Evolutionary conservation across 2,329 filamentous ascomycete genomes (phyloP).

Genomic region (Orbilia brochopaga): DNA sequence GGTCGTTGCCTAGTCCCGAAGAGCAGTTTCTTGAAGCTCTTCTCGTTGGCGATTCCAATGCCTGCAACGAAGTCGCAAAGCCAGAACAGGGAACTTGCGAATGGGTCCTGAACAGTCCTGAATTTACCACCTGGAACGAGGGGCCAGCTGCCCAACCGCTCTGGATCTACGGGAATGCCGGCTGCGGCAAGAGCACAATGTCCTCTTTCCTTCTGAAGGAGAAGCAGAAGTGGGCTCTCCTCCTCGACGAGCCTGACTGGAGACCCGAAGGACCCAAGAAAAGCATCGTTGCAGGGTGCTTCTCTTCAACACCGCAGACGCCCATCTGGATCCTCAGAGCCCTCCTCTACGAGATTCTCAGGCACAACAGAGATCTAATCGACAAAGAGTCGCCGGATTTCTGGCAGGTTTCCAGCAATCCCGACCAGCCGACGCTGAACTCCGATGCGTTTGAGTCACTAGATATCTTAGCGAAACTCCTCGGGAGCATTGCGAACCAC

Average conservation of each 20-base stretch:
- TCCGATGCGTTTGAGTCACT: too few species aligned
- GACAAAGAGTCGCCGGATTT: constrained; percentile 8
- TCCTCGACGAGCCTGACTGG: not conserved
- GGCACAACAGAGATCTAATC: constrained; percentile 15
- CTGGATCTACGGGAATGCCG: constrained; percentile 15
- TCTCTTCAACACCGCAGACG: constrained; percentile 4
- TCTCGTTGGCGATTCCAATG: too few species aligned
- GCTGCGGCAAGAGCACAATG: constrained; percentile 18
- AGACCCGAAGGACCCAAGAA: constrained; percentile 3
- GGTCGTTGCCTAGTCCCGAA: too few species aligned
- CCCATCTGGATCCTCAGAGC: constrained; percentile 17
- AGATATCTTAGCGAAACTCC: too few species aligned
- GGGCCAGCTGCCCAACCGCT: not conserved
- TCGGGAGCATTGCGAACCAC: too few species aligned
- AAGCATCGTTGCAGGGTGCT: constrained; percentile 9
- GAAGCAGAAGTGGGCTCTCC: not conserved
- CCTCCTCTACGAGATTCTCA: constrained; percentile 13
- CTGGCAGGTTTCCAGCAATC: not conserved
- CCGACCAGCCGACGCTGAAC: too few species aligned
- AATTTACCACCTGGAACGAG: too few species aligned
- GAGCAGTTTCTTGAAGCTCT: too few species aligned
- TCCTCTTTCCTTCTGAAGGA: constrained; percentile 11
- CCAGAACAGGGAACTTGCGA: too few species aligned
- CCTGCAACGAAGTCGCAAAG: too few species aligned
- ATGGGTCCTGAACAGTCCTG: too few species aligned